Evolutionary conservation across 192 early-diverging fungal species (phyloP), one percentile per base, ranked within the genome.

Genomic region (Backusella luteola): DNA sequence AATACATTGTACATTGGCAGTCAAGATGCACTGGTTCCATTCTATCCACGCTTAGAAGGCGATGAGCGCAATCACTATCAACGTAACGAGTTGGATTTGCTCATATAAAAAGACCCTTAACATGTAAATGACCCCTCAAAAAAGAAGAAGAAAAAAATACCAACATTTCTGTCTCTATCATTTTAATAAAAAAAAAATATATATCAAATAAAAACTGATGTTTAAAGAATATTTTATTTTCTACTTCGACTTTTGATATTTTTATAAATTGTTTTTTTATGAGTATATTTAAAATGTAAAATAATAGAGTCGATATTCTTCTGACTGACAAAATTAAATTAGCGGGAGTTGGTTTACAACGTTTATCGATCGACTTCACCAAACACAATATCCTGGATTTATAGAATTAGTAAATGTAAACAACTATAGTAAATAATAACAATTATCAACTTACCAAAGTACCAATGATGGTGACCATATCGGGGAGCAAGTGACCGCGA

Each of bases 401-500:
- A 19, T 19, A 6, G 56, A 69, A 14, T 44, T 44, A 4, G 4
- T 17, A 44, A 2, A 52, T 39, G 11, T 17, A 32, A n/a, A 52
- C 8, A 14, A 17, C 69, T 32, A 32, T 32, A 32, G 32, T 32
- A 32, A 32, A 32, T 32, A 8, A 52, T 21, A 76, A 19, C 2
- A 15, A 19, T 63, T 2, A 63, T 12, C 34, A 42, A 66, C 72
- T 74, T 79, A 79, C 79, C 88, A 96, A 93, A 36, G 98, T 99
- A 84, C 96, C 97, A 81, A 99, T 96, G 80, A 98, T 95, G 56
- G 97, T 91, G 34, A 99, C 96, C 74, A 95, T 94, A 86, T 98
- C 98, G 23, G 98, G 96, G 81, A 99, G 86, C 70, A 94, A 90
- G 86, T 97, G 95, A 26, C 94, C 94, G 84, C 92, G 91, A 81